Conservation (phyloP, 1,139 yeast genomes). For the Waltiozyma solani region DNA sequence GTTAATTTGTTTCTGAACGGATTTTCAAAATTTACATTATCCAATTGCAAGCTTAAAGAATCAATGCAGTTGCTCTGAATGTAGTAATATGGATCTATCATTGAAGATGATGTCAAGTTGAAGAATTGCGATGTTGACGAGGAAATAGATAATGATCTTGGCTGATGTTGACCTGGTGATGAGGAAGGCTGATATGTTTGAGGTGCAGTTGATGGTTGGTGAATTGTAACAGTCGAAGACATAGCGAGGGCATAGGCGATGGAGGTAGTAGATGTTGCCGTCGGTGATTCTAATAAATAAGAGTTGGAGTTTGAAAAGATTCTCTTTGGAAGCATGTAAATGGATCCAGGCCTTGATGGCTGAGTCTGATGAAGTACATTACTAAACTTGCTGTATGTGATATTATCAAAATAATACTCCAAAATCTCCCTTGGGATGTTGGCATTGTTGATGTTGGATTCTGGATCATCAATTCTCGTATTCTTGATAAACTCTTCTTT, state of each 20-base stretch:
- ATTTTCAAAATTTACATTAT: constrained; percentile 11
- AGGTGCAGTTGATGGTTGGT: no score
- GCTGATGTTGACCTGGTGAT: not conserved
- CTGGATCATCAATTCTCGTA: constrained; percentile 24
- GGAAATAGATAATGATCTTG: constrained; percentile 14
- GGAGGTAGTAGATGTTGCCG: constrained; percentile 3
- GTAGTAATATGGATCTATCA: constrained; percentile 25
- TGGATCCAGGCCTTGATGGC: constrained; percentile 1
- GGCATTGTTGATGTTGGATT: constrained; percentile 18
- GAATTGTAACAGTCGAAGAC: no score
- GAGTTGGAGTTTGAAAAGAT: constrained; percentile 7
- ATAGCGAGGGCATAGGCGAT: not conserved
- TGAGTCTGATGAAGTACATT: constrained; percentile 1
- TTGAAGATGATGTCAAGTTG: constrained; percentile 4
- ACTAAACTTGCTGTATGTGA: constrained; percentile 42
- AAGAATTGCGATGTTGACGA: constrained; percentile 19
- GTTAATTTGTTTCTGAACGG: constrained; percentile 16
- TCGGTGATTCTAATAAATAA: not conserved
- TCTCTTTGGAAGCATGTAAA: constrained; percentile 17
- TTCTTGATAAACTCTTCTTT: constrained; percentile 48
- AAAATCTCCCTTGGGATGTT: constrained; percentile 27
- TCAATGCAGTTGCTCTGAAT: constrained; percentile 18
- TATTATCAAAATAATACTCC: constrained; percentile 53
- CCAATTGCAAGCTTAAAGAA: constrained; percentile 14
- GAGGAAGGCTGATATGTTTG: no score